phyloP scores from a whole-genome alignment of 2,329 filamentous ascomycete genomes.

The Neofusicoccum ribis region DNA sequence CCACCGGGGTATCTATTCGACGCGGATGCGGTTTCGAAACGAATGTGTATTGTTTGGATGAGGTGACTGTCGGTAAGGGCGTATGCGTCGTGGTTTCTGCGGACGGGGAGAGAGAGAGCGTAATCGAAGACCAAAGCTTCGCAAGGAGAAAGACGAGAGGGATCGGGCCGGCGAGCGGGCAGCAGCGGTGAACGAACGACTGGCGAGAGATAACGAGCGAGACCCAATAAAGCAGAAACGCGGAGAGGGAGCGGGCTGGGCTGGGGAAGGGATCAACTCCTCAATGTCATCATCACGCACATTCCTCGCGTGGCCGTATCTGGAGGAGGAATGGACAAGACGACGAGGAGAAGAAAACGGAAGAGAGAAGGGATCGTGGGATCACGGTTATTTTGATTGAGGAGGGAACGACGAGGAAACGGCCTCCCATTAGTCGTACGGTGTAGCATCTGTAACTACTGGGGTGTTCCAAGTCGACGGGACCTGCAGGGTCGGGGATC shows the following conservation, averaged over 20 bases:
- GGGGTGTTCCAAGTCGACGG: conserved; percentile 11
- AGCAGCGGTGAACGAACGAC: not conserved
- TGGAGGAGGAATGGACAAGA: not conserved
- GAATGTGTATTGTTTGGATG: not conserved
- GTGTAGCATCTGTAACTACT: conserved; percentile 9
- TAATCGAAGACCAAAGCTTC: not conserved
- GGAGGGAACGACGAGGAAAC: not conserved
- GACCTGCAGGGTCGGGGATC: not conserved
- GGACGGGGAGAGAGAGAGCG: not conserved
- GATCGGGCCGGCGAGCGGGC: not conserved
- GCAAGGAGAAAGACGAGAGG: not conserved
- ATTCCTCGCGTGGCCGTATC: not conserved
- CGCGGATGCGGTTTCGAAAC: conserved; percentile 12
- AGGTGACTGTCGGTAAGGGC: not conserved
- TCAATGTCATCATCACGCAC: not conserved
- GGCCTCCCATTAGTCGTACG: conserved; percentile 6
- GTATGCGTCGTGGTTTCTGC: not conserved
- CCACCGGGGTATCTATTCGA: conserved; percentile 7
- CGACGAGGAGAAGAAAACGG: not conserved
- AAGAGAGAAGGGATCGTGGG: conserved; percentile 1
- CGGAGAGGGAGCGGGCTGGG: not conserved
- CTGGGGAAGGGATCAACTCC: not conserved
- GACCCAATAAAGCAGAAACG: not conserved
- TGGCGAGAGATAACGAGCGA: not conserved
- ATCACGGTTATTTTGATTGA: not conserved